Evolutionary conservation across 139 green algal species (phyloP).

Genomic region (Chlorella sp.): DNA sequence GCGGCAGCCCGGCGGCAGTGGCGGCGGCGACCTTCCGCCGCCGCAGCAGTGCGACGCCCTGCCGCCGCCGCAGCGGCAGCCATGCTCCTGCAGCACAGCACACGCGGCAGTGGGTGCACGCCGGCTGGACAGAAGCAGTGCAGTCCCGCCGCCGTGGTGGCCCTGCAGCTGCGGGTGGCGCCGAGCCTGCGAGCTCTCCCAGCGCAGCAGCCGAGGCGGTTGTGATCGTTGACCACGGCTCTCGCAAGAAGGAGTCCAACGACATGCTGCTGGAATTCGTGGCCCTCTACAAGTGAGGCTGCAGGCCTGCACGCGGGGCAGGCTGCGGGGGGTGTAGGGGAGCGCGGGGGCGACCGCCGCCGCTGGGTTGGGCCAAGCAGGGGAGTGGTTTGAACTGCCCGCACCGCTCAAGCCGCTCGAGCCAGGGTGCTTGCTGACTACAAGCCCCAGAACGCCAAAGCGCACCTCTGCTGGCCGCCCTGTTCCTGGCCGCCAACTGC

Average conservation of each 20-base stretch:
- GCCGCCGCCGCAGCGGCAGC: not conserved
- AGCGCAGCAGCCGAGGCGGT: constrained; percentile 45
- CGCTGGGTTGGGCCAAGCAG: no score
- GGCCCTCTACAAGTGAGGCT: constrained; percentile 66
- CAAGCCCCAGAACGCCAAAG: no score
- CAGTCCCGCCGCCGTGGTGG: no score
- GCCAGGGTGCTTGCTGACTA: not conserved
- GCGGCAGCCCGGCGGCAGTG: no score
- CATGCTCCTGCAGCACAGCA: no score
- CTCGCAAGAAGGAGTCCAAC: constrained; percentile 78
- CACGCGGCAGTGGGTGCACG: not conserved
- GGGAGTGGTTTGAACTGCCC: not conserved
- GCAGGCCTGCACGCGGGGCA: no score
- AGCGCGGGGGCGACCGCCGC: no score
- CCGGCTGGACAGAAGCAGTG: not conserved
- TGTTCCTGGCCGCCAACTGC: no score
- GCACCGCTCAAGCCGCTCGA: not conserved
- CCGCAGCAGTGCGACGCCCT: not conserved
- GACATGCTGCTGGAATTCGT: constrained; percentile 85
- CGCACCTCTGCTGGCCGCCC: no score
- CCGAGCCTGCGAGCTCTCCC: no score
- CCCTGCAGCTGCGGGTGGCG: not conserved
- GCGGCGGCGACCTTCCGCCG: not conserved
- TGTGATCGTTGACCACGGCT: constrained; percentile 95
- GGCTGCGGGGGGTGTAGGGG: no score